phyloP scores from a whole-genome alignment of 208 protist species.

The Vickermania spadyakhi region DNA sequence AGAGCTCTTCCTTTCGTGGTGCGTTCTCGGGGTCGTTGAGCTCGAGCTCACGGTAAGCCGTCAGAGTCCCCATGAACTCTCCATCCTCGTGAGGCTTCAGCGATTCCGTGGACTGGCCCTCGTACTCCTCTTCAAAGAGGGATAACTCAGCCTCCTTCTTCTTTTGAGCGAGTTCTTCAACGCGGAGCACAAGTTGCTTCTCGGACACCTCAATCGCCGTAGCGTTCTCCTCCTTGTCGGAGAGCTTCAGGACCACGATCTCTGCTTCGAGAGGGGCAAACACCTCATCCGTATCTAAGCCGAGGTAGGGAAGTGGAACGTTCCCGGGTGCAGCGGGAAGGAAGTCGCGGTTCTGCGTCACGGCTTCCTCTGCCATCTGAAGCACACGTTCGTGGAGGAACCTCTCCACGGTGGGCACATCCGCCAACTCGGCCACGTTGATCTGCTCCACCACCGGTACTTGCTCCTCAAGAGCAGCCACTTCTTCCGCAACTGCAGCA shows the following conservation, averaged over 20 bases:
- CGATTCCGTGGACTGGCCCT: slow-evolving; percentile 7
- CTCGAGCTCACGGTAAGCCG: background rate
- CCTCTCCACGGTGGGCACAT: slow-evolving; percentile 21
- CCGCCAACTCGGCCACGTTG: slow-evolving; percentile 16
- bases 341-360: slow-evolving; percentile 38
- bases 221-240: slow-evolving; percentile 13
- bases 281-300: slow-evolving; percentile 32
- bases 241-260: slow-evolving; percentile 23
- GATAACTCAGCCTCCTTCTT: slow-evolving; percentile 41
- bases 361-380: slow-evolving; percentile 26
- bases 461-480: slow-evolving; percentile 36
- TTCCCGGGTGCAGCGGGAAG: slow-evolving; percentile 26
- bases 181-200: slow-evolving; percentile 31
- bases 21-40: slow-evolving; percentile 9
- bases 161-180: slow-evolving; percentile 35
- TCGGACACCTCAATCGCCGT: slow-evolving; percentile 27
- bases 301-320: slow-evolving; percentile 40
- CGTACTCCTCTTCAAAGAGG: slow-evolving; percentile 23
- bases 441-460: slow-evolving; percentile 40
- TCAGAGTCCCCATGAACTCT: slow-evolving; percentile 8
- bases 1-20: slow-evolving; percentile 32
- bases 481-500: too few species aligned
- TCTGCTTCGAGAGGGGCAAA: slow-evolving; percentile 49
- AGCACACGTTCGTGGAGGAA: slow-evolving; percentile 48
- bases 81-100: slow-evolving; percentile 14